These are phyloP conservation scores for Bryopsis sp. DNA, from an alignment of 139 green algal species.

Conservation along the genomic window DNA sequence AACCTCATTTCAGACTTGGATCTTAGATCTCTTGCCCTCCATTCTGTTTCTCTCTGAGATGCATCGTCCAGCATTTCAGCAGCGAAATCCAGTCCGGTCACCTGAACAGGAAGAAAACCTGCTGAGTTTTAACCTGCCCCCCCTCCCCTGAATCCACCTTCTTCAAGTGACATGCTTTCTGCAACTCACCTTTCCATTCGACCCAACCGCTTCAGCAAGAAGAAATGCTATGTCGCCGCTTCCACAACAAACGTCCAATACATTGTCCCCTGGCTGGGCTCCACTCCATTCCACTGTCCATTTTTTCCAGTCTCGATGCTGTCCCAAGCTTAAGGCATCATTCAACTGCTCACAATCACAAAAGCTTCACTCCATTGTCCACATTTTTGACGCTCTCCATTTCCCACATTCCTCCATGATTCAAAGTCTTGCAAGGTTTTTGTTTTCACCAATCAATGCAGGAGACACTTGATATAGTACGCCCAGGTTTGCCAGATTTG, in stretches of 20 bases:
- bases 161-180: background rate
- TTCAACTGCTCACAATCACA: constrained; percentile 61
- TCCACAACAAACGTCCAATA: constrained; percentile 91
- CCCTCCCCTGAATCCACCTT: background rate
- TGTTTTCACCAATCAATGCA: too few species aligned
- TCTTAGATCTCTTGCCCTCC: background rate
- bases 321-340: constrained; percentile 79
- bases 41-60: background rate
- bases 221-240: constrained; percentile 83
- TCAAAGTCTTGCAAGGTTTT: background rate
- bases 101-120: constrained; percentile 23
- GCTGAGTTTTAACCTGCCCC: background rate
- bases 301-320: constrained; percentile 92
- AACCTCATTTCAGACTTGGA: background rate
- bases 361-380: too few species aligned
- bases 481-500: too few species aligned
- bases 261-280: constrained; percentile 38
- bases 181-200: constrained; percentile 42
- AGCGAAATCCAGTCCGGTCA: constrained; percentile 90
- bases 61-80: constrained; percentile 74
- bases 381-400: too few species aligned
- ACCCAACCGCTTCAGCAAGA: constrained; percentile 68
- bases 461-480: too few species aligned
- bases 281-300: constrained; percentile 83
- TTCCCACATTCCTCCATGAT: too few species aligned